Conservation (phyloP, 805 yeast species). For the Sugiyamaella floridensis region DNA sequence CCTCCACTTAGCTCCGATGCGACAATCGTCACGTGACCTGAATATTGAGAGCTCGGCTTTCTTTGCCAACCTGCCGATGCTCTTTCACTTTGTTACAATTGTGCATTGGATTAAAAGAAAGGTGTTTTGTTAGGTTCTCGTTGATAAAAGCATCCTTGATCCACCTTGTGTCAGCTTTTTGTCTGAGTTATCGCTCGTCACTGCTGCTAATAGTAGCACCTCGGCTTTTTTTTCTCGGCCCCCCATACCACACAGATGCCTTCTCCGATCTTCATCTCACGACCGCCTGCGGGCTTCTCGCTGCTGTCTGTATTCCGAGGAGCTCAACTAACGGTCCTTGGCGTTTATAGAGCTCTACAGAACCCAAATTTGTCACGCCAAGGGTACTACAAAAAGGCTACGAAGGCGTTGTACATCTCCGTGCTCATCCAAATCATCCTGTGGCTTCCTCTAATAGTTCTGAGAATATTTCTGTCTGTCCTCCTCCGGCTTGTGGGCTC, state of each 20-base stretch:
- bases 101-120: no score
- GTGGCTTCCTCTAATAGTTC: slow-evolving; percentile 26
- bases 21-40: no score
- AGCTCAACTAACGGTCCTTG: slow-evolving; percentile 45
- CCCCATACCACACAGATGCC: slow-evolving; percentile 35
- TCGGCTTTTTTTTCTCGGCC: not conserved
- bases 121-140: no score
- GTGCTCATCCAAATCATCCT: slow-evolving; percentile 33
- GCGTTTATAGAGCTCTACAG: slow-evolving; percentile 41
- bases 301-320: slow-evolving; percentile 45
- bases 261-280: slow-evolving; percentile 52
- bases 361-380: slow-evolving; percentile 37
- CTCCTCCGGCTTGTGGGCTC: slow-evolving; percentile 17
- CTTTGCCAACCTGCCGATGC: no score
- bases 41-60: no score
- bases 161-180: no score
- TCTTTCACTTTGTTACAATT: no score
- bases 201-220: no score
- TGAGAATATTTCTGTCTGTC: slow-evolving; percentile 21
- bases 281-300: slow-evolving; percentile 52
- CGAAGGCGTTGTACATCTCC: slow-evolving; percentile 34
- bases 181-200: no score
- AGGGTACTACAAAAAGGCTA: slow-evolving; percentile 34
- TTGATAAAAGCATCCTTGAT: no score
- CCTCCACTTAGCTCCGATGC: no score